Evolutionary conservation across 1,284 basidiomycete species (phyloP).

Genomic region (Melampsora allii-populina): DNA sequence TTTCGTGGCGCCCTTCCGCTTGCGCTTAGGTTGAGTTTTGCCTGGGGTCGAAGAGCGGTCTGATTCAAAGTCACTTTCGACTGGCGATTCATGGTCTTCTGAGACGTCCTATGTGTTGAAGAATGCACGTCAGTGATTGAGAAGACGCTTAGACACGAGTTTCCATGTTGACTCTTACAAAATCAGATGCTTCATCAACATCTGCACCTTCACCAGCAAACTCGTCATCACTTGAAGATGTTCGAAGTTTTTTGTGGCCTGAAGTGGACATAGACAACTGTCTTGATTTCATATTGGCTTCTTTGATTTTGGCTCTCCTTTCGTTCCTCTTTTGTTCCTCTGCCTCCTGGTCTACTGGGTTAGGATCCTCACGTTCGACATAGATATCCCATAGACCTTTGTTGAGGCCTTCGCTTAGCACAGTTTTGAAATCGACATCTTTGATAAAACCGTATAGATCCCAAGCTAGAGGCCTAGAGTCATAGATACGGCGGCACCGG

Average conservation of each 20-base stretch:
- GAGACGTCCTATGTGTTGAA: background rate
- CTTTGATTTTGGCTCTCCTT: background rate
- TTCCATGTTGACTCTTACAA: background rate
- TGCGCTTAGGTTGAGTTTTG: background rate
- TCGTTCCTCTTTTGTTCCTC: background rate
- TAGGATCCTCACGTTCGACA: background rate
- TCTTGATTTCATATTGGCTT: background rate
- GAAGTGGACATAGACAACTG: background rate
- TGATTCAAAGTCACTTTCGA: background rate
- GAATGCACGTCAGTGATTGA: background rate
- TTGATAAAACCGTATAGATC: background rate
- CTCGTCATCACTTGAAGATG: background rate
- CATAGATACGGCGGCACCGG: slow-evolving; percentile 10
- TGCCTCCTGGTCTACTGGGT: background rate
- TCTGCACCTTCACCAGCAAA: background rate
- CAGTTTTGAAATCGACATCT: slow-evolving; percentile 5
- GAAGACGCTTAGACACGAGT: background rate
- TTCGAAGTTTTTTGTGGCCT: background rate
- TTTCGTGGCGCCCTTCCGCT: slow-evolving; percentile 1
- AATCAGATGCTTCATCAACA: background rate
- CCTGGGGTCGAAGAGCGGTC: background rate
- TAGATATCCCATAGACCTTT: slow-evolving; percentile 9
- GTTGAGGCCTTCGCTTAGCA: background rate
- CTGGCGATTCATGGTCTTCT: background rate
- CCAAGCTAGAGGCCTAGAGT: slow-evolving; percentile 3